Evolutionary conservation across 2,329 filamentous ascomycete genomes (phyloP).

Genomic region (Pezicula rhizophila): DNA sequence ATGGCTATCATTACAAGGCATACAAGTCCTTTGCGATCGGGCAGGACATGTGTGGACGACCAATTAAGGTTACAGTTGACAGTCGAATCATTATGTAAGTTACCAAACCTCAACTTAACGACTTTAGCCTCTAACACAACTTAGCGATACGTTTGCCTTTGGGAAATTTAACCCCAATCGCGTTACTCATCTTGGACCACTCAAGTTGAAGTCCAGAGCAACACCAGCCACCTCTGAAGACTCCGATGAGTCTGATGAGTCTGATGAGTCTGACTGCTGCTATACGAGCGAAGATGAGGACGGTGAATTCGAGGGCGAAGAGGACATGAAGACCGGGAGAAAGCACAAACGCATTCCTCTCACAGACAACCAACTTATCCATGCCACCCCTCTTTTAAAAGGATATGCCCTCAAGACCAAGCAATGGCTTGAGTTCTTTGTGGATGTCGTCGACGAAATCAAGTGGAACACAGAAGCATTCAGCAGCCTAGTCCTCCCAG

Average conservation of each 20-base stretch:
- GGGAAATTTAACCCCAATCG: conserved; percentile 22
- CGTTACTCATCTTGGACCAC: conserved; percentile 6
- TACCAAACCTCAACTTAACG: not conserved
- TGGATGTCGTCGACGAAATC: conserved; percentile 39
- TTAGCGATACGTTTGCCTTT: conserved; percentile 13
- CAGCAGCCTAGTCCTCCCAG: conserved; percentile 40
- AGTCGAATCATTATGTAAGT: conserved; percentile 16
- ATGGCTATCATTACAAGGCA: conserved; percentile 42
- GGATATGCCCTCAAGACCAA: conserved; percentile 44
- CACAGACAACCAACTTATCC: conserved; percentile 34
- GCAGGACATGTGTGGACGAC: conserved; percentile 12
- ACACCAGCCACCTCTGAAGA: not conserved
- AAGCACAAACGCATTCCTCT: conserved; percentile 24
- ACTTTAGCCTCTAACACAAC: not conserved
- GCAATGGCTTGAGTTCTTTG: conserved; percentile 43
- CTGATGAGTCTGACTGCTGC: not conserved
- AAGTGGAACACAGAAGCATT: conserved; percentile 44
- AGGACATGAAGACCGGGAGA: conserved; percentile 2
- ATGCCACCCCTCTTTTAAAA: conserved; percentile 35
- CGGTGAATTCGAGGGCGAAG: conserved; percentile 2
- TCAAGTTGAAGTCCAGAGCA: conserved; percentile 12
- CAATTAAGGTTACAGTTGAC: conserved; percentile 17
- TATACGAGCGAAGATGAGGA: not conserved
- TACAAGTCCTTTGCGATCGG: conserved; percentile 28
- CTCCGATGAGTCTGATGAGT: not conserved